A percentile compares a stretch with the other conserved stretches of the same genome.
Conservation (phyloP, 192 early-diverging fungal species). For the Rhizoclosmatium globosum region DNA sequence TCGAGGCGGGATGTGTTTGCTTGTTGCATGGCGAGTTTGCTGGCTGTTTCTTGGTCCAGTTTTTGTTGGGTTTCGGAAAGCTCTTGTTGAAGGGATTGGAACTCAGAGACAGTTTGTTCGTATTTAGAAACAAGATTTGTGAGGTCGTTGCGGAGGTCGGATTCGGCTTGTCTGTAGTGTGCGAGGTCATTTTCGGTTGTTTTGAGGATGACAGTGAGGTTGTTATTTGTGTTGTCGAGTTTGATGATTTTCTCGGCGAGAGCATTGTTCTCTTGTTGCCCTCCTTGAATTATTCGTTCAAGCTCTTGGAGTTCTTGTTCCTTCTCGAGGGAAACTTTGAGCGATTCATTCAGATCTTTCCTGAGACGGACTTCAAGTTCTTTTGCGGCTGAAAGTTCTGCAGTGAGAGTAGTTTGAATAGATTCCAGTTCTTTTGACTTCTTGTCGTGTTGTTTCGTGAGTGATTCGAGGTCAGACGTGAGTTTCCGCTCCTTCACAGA, state of each 20-base stretch:
- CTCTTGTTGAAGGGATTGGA: constrained; percentile 30
- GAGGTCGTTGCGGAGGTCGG: constrained; percentile 23
- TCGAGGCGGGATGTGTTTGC: constrained; percentile 52
- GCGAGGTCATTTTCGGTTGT: constrained; percentile 24
- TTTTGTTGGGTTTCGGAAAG: constrained; percentile 34
- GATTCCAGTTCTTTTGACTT: constrained; percentile 43
- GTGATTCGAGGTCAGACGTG: constrained; percentile 46
- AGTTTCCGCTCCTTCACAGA: constrained; percentile 45
- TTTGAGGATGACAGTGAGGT: constrained; percentile 28
- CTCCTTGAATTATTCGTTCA: constrained; percentile 25
- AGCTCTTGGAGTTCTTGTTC: not conserved
- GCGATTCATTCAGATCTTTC: constrained; percentile 39
- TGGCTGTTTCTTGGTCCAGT: constrained; percentile 42
- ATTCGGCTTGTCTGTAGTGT: constrained; percentile 15
- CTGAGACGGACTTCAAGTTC: constrained; percentile 43
- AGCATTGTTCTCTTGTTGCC: constrained; percentile 42
- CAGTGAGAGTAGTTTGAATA: constrained; percentile 11
- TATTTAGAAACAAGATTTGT: constrained; percentile 30
- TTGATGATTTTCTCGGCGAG: constrained; percentile 19
- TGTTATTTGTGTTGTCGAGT: constrained; percentile 5
- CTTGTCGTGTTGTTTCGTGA: constrained; percentile 24
- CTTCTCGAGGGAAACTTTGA: not conserved
- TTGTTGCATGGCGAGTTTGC: constrained; percentile 44
- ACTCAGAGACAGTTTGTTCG: constrained; percentile 4
- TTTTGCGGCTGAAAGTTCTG: constrained; percentile 43